phyloP scores from a whole-genome alignment of 768 basidiomycete genomes.

The Tylopilus felleus region DNA sequence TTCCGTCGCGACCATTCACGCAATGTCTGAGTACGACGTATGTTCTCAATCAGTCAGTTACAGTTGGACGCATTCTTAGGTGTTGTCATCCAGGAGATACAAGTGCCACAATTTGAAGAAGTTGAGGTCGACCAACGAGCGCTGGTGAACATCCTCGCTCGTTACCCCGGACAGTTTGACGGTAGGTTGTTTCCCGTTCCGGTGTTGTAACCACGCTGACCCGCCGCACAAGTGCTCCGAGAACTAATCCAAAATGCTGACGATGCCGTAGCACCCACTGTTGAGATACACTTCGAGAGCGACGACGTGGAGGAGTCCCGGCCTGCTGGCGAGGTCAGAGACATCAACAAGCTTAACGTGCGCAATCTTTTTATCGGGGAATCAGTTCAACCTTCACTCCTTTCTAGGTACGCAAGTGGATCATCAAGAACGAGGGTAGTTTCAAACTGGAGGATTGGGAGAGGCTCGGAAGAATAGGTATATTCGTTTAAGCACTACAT shows the following conservation, averaged over 20 bases:
- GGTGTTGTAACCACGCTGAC: neutral
- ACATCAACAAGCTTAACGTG: neutral
- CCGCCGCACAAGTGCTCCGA: conserved; percentile 36
- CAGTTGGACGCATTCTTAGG: neutral
- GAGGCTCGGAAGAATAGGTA: conserved; percentile 11
- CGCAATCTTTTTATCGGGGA: neutral
- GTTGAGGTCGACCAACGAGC: conserved; percentile 18
- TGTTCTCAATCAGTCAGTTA: neutral
- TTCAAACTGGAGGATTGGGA: neutral
- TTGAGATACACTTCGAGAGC: conserved; percentile 39
- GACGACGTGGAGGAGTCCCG: neutral
- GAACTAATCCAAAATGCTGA: conserved; percentile 30
- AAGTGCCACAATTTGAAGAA: neutral
- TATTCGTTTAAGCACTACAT: neutral
- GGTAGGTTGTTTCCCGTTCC: neutral
- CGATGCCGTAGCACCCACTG: conserved; percentile 38
- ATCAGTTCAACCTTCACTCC: neutral
- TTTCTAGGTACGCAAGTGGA: conserved; percentile 11
- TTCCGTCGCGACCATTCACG: neutral
- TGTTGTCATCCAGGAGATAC: neutral
- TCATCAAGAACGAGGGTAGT: conserved; percentile 11
- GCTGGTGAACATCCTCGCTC: conserved; percentile 16
- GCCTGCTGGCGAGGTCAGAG: neutral
- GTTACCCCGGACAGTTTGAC: conserved; percentile 16
- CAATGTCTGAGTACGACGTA: conserved; percentile 4